Conservation (phyloP, 345 rosid species). For the Hibiscus tridactylites region DNA sequence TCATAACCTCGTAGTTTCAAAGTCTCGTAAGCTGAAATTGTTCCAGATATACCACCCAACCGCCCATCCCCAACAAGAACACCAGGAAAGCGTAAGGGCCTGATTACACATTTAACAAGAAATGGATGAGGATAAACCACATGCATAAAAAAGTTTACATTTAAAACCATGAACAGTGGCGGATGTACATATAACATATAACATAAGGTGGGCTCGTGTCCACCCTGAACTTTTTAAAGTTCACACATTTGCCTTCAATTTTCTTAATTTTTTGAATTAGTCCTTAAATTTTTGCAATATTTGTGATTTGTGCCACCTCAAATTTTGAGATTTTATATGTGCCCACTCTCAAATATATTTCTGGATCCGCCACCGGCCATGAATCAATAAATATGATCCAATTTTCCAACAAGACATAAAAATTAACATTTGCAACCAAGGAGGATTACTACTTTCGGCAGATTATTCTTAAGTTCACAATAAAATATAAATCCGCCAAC, state of each 20-base stretch:
- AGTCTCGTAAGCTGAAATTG: slow-evolving; percentile 90
- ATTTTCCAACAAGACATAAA: not conserved
- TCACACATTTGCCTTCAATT: no score
- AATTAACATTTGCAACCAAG: not conserved
- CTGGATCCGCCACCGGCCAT: not conserved
- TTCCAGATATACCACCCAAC: slow-evolving; percentile 90
- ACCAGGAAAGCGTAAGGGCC: slow-evolving; percentile 90
- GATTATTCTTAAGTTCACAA: not conserved
- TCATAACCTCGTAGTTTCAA: slow-evolving; percentile 76
- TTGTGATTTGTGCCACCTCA: no score
- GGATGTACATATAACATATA: no score
- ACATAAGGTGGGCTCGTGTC: no score
- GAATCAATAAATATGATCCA: not conserved
- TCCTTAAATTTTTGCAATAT: no score
- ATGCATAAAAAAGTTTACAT: not conserved
- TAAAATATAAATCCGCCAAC: not conserved
- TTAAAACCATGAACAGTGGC: not conserved
- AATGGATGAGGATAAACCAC: not conserved
- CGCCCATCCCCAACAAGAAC: slow-evolving; percentile 93
- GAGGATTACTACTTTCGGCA: not conserved
- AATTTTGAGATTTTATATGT: no score
- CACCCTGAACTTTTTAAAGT: no score
- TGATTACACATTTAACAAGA: slow-evolving; percentile 17
- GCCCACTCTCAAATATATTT: no score
- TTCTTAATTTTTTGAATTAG: no score